Conservation (phyloP, 2,329 filamentous ascomycete genomes). For the Xylaria sp. region DNA sequence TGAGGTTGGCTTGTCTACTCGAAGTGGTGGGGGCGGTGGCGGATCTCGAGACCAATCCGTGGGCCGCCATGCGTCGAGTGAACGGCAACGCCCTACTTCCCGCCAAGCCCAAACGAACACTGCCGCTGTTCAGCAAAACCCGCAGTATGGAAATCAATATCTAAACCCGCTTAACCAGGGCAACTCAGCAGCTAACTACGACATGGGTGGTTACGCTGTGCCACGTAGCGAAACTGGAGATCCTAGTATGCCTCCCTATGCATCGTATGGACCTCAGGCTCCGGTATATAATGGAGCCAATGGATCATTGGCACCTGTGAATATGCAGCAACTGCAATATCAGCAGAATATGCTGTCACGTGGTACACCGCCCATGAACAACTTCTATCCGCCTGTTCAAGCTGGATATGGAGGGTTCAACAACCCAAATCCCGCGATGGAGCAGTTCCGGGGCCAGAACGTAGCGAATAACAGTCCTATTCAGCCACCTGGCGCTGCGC, state of each 20-base stretch:
- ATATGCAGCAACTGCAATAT: slow-evolving; percentile 67
- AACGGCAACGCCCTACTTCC: slow-evolving; percentile 66
- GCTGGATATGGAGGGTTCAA: slow-evolving; percentile 65
- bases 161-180: slow-evolving; percentile 61
- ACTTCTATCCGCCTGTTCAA: slow-evolving; percentile 67
- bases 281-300: slow-evolving; percentile 62
- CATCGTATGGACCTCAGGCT: slow-evolving; percentile 61
- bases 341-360: slow-evolving; percentile 68
- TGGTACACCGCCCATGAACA: slow-evolving; percentile 63
- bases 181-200: slow-evolving; percentile 57
- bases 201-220: slow-evolving; percentile 60
- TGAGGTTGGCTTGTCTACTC: slow-evolving; percentile 88
- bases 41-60: slow-evolving; percentile 58
- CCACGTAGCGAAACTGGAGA: slow-evolving; percentile 66
- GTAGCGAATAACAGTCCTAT: slow-evolving; percentile 63
- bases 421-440: slow-evolving; percentile 59
- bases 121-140: slow-evolving; percentile 50
- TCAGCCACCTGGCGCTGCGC: slow-evolving; percentile 54
- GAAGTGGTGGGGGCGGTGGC: slow-evolving; percentile 56
- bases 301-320: slow-evolving; percentile 59
- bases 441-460: slow-evolving; percentile 66
- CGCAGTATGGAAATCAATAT: slow-evolving; percentile 60
- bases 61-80: slow-evolving; percentile 57
- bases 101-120: slow-evolving; percentile 59
- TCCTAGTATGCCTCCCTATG: slow-evolving; percentile 60